Conservation (phyloP, 2,329 filamentous ascomycete species). For the Didymella segeticola region DNA sequence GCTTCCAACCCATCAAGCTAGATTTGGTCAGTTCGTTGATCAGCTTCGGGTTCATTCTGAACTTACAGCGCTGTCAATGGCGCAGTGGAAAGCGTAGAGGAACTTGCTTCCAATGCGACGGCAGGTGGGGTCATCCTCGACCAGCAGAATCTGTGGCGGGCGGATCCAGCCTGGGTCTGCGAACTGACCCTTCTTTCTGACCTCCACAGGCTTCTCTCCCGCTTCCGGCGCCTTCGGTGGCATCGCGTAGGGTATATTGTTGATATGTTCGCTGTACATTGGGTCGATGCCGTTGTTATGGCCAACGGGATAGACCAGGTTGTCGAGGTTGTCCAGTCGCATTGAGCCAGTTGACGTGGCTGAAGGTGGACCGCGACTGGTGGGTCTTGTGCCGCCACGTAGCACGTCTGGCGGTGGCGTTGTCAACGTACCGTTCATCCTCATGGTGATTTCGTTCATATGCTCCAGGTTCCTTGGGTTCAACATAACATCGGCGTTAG, state of each 20-base stretch:
- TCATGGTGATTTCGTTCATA: constrained; percentile 65
- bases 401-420: constrained; percentile 64
- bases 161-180: constrained; percentile 70
- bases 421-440: constrained; percentile 62
- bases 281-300: constrained; percentile 92
- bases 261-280: constrained; percentile 91
- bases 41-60: background rate
- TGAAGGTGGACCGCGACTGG: constrained; percentile 54
- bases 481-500: constrained; percentile 69
- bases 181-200: constrained; percentile 66
- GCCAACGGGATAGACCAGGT: constrained; percentile 88
- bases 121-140: constrained; percentile 79
- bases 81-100: constrained; percentile 68
- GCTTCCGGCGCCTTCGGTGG: constrained; percentile 68
- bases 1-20: constrained; percentile 89
- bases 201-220: constrained; percentile 57
- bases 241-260: constrained; percentile 88
- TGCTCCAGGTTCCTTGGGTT: constrained; percentile 70
- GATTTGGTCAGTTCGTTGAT: background rate
- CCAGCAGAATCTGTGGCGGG: constrained; percentile 81
- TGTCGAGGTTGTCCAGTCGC: constrained; percentile 67
- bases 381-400: constrained; percentile 55
- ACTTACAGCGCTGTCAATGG: constrained; percentile 69
- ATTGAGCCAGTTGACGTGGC: constrained; percentile 60
- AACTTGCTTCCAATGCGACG: constrained; percentile 72